Evolutionary conservation across 306 rosid species (phyloP).

Genomic region (Begonia masoniana): DNA sequence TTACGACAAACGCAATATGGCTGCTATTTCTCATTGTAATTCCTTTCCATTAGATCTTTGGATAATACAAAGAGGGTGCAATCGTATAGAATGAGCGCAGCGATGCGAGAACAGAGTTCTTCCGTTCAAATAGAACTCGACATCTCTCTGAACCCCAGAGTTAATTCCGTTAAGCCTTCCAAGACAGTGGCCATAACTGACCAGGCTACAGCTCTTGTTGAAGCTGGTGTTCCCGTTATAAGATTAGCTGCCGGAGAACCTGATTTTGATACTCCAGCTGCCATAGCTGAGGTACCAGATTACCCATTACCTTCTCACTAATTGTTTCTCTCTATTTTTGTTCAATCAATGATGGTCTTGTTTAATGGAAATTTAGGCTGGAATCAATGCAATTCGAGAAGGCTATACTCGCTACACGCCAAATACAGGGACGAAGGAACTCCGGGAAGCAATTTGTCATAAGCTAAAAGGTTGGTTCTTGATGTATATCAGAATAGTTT

Average conservation of each 20-base stretch:
- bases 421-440: conserved; percentile 68
- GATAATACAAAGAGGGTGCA: conserved; percentile 8
- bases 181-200: conserved; percentile 79
- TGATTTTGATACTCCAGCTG: conserved; percentile 75
- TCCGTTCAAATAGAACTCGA: conserved; percentile 23
- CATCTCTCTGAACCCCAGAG: conserved; percentile 65
- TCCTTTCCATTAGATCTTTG: conserved; percentile 10
- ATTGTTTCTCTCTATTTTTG: too few species aligned
- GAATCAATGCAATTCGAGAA: conserved; percentile 79
- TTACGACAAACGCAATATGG: too few species aligned
- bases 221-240: conserved; percentile 81
- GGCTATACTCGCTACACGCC: conserved; percentile 75
- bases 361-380: conserved; percentile 37
- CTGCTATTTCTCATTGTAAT: too few species aligned
- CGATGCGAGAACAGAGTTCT: conserved; percentile 23
- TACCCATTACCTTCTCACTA: background rate
- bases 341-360: too few species aligned
- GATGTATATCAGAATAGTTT: background rate
- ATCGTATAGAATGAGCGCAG: background rate
- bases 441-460: conserved; percentile 77
- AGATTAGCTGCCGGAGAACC: conserved; percentile 88
- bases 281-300: conserved; percentile 46
- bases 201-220: conserved; percentile 72
- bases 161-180: conserved; percentile 69
- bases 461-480: conserved; percentile 64